Conservation (phyloP, 1,139 yeast genomes). For the Yamadazyma friedrichii region DNA sequence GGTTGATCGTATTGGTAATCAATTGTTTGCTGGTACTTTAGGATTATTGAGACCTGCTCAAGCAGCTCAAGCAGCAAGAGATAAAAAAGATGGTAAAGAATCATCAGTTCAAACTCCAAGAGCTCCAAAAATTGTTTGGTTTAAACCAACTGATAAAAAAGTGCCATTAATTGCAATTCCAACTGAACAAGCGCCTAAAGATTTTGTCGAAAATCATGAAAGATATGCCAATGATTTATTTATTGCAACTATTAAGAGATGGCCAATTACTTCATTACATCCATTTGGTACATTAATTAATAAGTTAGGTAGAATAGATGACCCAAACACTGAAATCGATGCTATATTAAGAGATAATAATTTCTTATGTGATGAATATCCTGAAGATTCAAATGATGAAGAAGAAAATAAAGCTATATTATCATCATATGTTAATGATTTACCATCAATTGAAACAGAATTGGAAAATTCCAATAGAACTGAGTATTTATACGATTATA, state of each 20-base stretch:
- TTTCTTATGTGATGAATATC: conserved; percentile 83
- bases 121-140: conserved; percentile 96
- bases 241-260: conserved; percentile 93
- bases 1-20: conserved; percentile 96
- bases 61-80: conserved; percentile 83
- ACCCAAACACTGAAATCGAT: conserved; percentile 76
- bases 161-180: conserved; percentile 98
- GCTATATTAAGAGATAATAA: conserved; percentile 91
- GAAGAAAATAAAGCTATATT: conserved; percentile 14
- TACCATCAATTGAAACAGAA: conserved; percentile 39
- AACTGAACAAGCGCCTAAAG: conserved; percentile 95
- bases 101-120: conserved; percentile 49
- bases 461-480: conserved; percentile 43
- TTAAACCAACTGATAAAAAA: conserved; percentile 95
- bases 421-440: conserved; percentile 25
- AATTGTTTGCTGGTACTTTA: conserved; percentile 87
- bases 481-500: conserved; percentile 60
- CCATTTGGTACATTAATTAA: conserved; percentile 95
- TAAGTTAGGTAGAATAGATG: conserved; percentile 80
- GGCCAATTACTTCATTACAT: conserved; percentile 98
- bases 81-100: conserved; percentile 56
- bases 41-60: conserved; percentile 95
- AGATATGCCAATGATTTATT: conserved; percentile 77
- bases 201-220: conserved; percentile 90
- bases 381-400: conserved; percentile 33